Base-by-base conservation (phyloP, 208 protist genomes). In the Wallacemonas sp. region DNA sequence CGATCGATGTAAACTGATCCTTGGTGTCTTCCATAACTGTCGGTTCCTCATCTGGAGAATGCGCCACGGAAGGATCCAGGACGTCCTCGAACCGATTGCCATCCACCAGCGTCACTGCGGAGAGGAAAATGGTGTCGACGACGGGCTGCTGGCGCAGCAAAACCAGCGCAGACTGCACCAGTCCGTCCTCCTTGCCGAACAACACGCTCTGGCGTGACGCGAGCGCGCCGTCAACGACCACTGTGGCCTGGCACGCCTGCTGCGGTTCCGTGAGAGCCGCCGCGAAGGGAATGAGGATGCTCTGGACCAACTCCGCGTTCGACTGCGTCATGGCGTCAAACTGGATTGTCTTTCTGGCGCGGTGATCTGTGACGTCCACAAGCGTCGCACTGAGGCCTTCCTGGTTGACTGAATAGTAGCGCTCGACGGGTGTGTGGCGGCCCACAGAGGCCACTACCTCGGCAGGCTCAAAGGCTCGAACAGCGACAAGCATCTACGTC, bases 1-100 rank as follows among this genome's bases (percentile, higher is more conserved):
- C 84, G 0, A 94, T 69, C 0, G 84, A 72, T 0, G 88, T 89
- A 57, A 94, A 90, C 49, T 78, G 76, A 38, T 91, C 82, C 21
- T 72, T 65, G 0, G 65, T 76, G 55, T 89, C 84, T 36, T 93
- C 87, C 36, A 90, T 72, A 12, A 93, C 72, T 0, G 70, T 80
- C n/a, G 82, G 79, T 68, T 84, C 72, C 2, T 19, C 43, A 17
- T n/a, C 46, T 21, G 30, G 44, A 9, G 38, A 32, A 32, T 33
- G 33, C 11, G 39, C 56, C 9, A 11, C 67, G 5, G n/a, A 32
- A 19, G 38, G 19, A 34, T 21, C 29, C 11, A 73, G 36, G 4
- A 86, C 60, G 52, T 93, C 87, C 8, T 67, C 56, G 2, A 93
- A 52, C 0, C 61, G 73, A 60, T 89, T 87, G 72, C 80, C 70